A percentile compares a stretch with the other conserved stretches of the same genome.
Conservation (phyloP, 805 yeast species). For the Starmerella geochares region DNA sequence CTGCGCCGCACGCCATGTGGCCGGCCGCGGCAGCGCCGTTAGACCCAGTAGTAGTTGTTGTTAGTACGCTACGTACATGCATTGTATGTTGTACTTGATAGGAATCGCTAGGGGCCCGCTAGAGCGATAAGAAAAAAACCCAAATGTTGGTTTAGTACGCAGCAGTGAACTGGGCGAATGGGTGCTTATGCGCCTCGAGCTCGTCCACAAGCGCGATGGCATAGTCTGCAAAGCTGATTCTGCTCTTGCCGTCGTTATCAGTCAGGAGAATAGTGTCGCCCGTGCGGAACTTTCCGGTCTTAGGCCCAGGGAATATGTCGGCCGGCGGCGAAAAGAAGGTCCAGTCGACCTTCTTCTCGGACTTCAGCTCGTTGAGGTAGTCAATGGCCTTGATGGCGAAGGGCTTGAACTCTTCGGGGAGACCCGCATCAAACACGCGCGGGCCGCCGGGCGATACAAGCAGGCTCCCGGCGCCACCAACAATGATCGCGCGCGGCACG, state of each 20-base stretch:
- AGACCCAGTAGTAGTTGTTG: too few species aligned
- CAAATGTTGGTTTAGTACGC: constrained; percentile 14
- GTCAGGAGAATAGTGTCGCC: constrained; percentile 9
- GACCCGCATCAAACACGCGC: constrained; percentile 12
- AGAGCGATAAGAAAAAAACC: too few species aligned
- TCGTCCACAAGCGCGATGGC: constrained; percentile 19
- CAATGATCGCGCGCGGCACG: constrained; percentile 14
- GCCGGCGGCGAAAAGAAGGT: constrained; percentile 16
- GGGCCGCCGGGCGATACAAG: constrained; percentile 14
- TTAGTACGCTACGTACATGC: too few species aligned
- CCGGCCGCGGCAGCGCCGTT: too few species aligned
- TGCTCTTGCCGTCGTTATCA: constrained; percentile 14
- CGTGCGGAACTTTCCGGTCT: constrained; percentile 13
- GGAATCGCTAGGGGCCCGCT: too few species aligned
- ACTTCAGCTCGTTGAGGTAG: constrained; percentile 6
- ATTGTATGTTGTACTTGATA: too few species aligned
- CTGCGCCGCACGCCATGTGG: too few species aligned
- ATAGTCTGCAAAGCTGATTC: constrained; percentile 19
- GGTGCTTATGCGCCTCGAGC: constrained; percentile 12
- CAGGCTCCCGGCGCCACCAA: constrained; percentile 20
- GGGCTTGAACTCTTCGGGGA: constrained; percentile 15
- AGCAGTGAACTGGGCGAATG: constrained; percentile 14
- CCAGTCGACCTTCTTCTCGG: constrained; percentile 15
- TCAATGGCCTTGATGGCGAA: constrained; percentile 8
- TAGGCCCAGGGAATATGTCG: constrained; percentile 10